Conservation (phyloP, 2,329 filamentous ascomycete genomes). For the Fusarium citri region DNA sequence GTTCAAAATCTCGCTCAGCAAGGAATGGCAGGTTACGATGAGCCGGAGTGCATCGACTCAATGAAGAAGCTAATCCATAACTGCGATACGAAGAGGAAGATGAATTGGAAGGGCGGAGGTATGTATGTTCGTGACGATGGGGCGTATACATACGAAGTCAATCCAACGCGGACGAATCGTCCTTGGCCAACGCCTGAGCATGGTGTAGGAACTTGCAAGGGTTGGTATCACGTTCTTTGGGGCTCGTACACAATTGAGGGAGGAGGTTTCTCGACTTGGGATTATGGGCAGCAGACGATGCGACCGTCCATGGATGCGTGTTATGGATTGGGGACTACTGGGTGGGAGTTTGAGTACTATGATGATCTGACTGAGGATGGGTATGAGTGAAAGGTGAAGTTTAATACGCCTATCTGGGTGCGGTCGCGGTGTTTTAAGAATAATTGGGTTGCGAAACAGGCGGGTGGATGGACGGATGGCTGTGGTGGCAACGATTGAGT, state of each 20-base stretch:
- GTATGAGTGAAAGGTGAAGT: slow-evolving; percentile 8
- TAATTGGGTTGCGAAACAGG: background rate
- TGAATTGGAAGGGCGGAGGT: slow-evolving; percentile 9
- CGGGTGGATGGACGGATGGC: slow-evolving; percentile 2
- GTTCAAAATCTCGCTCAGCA: background rate
- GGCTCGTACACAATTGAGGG: background rate
- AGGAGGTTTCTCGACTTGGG: slow-evolving; percentile 3
- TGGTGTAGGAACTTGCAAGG: background rate
- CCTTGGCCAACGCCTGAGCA: slow-evolving; percentile 6
- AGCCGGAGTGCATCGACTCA: background rate
- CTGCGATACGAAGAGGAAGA: background rate
- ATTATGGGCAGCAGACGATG: slow-evolving; percentile 11
- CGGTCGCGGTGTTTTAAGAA: slow-evolving; percentile 7
- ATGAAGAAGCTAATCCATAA: slow-evolving; percentile 6
- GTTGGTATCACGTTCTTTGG: background rate
- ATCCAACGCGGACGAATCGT: background rate
- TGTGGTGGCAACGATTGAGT: slow-evolving; percentile 5
- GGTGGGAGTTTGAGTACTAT: slow-evolving; percentile 11
- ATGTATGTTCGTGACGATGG: background rate
- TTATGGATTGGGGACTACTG: background rate
- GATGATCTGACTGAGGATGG: slow-evolving; percentile 1
- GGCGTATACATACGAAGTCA: slow-evolving; percentile 1
- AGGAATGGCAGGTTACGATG: background rate
- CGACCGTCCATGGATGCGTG: slow-evolving; percentile 2
- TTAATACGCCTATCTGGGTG: background rate